A percentile compares a stretch with the other conserved stretches of the same genome.
phyloP scores from a whole-genome alignment of 139 green algal genomes.

The Micromonas pusilla region DNA sequence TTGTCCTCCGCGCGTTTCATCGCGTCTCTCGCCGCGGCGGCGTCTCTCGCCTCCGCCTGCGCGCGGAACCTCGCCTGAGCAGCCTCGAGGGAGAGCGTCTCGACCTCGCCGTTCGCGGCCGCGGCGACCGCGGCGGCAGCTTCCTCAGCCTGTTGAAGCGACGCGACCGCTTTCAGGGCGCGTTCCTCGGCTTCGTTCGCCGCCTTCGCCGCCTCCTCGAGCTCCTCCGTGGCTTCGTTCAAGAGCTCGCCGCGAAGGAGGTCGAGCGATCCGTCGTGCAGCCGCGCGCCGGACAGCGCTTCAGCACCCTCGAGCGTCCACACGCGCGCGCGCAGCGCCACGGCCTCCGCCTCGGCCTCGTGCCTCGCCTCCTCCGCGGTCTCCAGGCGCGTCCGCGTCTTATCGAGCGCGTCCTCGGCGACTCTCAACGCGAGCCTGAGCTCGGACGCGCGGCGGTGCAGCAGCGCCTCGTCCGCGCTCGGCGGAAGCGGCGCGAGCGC shows the following conservation, averaged over 20 bases:
- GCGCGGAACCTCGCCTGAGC: constrained; percentile 2
- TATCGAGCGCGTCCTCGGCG: neutral
- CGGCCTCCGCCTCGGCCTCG: neutral
- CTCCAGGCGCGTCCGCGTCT: neutral
- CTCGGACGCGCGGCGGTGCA: constrained; percentile 2
- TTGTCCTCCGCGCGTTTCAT: neutral
- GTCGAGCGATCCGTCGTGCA: constrained; percentile 7
- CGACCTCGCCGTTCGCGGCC: neutral
- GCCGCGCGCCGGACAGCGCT: neutral
- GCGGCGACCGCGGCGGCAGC: neutral
- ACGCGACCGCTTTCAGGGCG: neutral
- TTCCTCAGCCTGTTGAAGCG: constrained; percentile 3
- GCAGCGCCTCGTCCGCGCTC: neutral
- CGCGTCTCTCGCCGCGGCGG: neutral
- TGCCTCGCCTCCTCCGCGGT: neutral
- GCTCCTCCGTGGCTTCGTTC: constrained; percentile 4
- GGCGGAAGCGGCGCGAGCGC: neutral
- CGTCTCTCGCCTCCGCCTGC: neutral
- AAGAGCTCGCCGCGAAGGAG: neutral
- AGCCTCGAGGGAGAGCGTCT: neutral
- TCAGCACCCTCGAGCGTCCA: constrained; percentile 5
- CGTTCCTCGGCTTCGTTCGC: neutral
- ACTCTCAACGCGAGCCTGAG: neutral
- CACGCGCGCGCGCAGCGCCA: constrained; percentile 3
- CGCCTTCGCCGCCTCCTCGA: neutral